Base-by-base conservation (phyloP, 108 stramenopile species). In the Schizochytrium sp. region DNA sequence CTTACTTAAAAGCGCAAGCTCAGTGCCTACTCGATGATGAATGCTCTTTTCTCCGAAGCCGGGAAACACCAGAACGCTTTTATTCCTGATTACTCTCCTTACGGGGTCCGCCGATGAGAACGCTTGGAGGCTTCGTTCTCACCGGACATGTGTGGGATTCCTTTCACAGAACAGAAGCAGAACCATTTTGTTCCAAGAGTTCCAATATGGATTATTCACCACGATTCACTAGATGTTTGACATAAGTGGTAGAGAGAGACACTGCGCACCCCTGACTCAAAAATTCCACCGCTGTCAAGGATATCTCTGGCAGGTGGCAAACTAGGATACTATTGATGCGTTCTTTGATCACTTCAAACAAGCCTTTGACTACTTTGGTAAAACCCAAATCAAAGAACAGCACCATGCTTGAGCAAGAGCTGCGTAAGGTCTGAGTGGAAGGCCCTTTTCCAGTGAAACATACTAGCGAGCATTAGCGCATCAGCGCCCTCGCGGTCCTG, bases 381-480 rank as follows among this genome's bases (percentile, higher is more conserved):
- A 28, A 28, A 28, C 28, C 28, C 28, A 28, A 28, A 28, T 28
- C 28, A 28, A 28, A 28, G 28, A 28, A 28, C 28, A 28, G 76
- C 76, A 10, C 76, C 76, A 28, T 83, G 53, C 38, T 55, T 49
- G 53, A 83, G 76, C 47, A 83, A 10, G 50, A 83, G 53, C 47
- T 83, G 47, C n/a, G 55, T 28, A 28, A 83, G 76, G n/a, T 83
- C 76, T 8, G 76, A n/a, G 28, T 83, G 76, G 0, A 17, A 55
- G 53, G 8, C 15, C 0, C 76, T 17, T 28, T 83, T 83, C 5
- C 76, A 47, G 76, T 83, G 76, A 5, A 83, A 28, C 28, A 3
- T 10, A 53, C 76, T 55, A 8, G 76, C 76, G 10, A 83, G 76
- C 76, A 83, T 83, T n/a, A 83, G 76, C 12, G 40, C 47, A 40